Percentiles rank a stretch among this genome's conserved stretches.
Evolutionary conservation across 2,329 filamentous ascomycete species (phyloP).

Genomic region (Colletotrichum lindemuthianum): DNA sequence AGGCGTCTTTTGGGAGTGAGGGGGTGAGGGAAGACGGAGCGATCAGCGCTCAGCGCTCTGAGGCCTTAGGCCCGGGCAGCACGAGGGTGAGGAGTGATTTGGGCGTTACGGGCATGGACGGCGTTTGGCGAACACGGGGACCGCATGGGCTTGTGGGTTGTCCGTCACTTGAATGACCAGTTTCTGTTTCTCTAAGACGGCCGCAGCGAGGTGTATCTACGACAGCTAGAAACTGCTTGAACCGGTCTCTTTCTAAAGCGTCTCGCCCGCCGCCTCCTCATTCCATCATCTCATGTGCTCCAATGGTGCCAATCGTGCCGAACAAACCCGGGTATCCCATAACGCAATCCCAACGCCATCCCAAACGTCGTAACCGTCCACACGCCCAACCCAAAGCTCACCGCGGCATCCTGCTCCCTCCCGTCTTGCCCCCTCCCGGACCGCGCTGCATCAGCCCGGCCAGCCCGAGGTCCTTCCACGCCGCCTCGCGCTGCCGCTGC

Average conservation of each 20-base stretch:
- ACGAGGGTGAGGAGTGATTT: no score
- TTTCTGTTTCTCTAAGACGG: no score
- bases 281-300: no score
- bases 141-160: not conserved
- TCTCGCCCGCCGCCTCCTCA: no score
- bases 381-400: not conserved
- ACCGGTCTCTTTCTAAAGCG: no score
- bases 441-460: slow-evolving; percentile 74
- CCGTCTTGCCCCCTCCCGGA: slow-evolving; percentile 46
- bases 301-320: no score
- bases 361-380: not conserved
- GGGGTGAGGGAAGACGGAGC: not conserved
- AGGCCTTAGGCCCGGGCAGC: no score
- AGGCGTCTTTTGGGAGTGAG: not conserved
- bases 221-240: no score
- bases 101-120: slow-evolving; percentile 38
- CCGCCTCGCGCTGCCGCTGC: slow-evolving; percentile 74
- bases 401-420: slow-evolving; percentile 32
- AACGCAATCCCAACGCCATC: slow-evolving; percentile 12
- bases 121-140: slow-evolving; percentile 33
- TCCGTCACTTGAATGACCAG: slow-evolving; percentile 15
- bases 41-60: not conserved
- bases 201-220: no score
- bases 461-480: slow-evolving; percentile 84
- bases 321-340: slow-evolving; percentile 29